A percentile compares a stretch with the other conserved stretches of the same genome.
Evolutionary conservation across 2,329 filamentous ascomycete species (phyloP).

Genomic region (Leptographium galeiforme): DNA sequence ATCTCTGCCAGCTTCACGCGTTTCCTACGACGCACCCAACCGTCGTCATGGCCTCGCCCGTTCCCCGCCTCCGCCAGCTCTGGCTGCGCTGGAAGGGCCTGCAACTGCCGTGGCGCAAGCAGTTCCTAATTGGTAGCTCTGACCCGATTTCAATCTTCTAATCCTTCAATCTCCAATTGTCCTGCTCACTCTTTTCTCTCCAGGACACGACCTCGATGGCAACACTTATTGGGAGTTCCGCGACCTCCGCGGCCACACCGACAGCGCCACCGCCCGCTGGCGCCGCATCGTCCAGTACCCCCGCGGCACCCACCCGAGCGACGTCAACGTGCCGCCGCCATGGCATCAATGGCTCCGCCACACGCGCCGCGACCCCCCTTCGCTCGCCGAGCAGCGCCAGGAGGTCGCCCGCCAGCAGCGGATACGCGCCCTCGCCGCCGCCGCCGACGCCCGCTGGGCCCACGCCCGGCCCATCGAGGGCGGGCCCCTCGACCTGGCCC

Average conservation of each 20-base stretch:
- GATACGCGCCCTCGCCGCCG: slow-evolving; percentile 42
- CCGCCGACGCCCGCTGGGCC: slow-evolving; percentile 51
- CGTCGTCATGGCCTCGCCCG: slow-evolving; percentile 18
- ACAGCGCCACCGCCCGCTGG: slow-evolving; percentile 28
- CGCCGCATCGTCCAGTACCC: slow-evolving; percentile 51
- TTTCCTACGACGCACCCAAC: not conserved
- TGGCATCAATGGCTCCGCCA: slow-evolving; percentile 61
- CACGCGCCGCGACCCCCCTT: slow-evolving; percentile 40
- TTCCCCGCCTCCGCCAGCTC: slow-evolving; percentile 24
- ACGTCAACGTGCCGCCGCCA: slow-evolving; percentile 43
- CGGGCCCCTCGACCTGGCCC: too few relatives aligned
- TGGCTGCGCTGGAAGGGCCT: slow-evolving; percentile 53
- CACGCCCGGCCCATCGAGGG: slow-evolving; percentile 27
- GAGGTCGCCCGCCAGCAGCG: slow-evolving; percentile 39
- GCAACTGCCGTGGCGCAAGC: slow-evolving; percentile 49
- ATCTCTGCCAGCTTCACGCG: too few relatives aligned
- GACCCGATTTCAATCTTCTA: not conserved
- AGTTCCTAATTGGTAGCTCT: slow-evolving; percentile 44
- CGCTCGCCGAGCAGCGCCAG: slow-evolving; percentile 39
- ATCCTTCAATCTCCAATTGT: not conserved
- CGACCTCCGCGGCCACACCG: slow-evolving; percentile 27
- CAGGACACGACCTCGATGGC: slow-evolving; percentile 50
- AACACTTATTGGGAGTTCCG: slow-evolving; percentile 60
- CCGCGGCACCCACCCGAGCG: slow-evolving; percentile 35
- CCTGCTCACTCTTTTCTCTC: not conserved